Base-by-base conservation (phyloP, 2,329 filamentous ascomycete genomes). In the Pseudogymnoascus sp. region DNA sequence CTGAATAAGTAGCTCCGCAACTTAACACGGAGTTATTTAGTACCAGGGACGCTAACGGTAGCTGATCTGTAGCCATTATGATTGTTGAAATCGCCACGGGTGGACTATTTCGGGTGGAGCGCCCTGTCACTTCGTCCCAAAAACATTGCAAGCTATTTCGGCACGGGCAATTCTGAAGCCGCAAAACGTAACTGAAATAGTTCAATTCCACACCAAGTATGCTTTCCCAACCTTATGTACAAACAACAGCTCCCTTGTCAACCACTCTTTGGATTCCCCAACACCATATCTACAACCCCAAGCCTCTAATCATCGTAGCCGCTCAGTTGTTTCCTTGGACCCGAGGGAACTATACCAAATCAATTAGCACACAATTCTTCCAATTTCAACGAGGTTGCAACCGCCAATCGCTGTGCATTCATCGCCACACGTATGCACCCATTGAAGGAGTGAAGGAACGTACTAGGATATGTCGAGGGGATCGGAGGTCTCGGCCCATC, bases 391-490 rank as follows among this genome's bases (percentile, higher is more conserved):
- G 19, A 22, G 36, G 11, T 33, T 14, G 28, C 12, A 36, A 16
- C 6, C 25, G 12, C 25, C 9, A 16, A 23, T 45, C 33, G 33
- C 16, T 7, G 9, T 14, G 61, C 28, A 19, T 39, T 64, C 64
- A 45, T 66, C 55, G 23, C 58, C 63, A 11, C 58, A 63, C 11
- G 58, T 28, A 30, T 55, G n/a, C 9, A 16, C 49, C 28, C 5
- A 55, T 52, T 55, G 49, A 33, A 55, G 2, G 45, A 22, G 39
- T 28, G 49, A 33, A n/a, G n/a, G 36, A 42, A 84, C 91, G 75
- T 84, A 97, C 93, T 84, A 64, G 94, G 94, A 81, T 97, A 99
- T 74, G 92, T 95, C 75, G 92, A 78, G 33, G 94, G 94, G 67
- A 97, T 86, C 63, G 81, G 84, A 66, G 84, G 79, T 66, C 88